Evolutionary conservation across 2,329 filamentous ascomycete species (phyloP), one percentile per base, ranked within the genome.

Genomic region (Sporothrix pseudoabietina): DNA sequence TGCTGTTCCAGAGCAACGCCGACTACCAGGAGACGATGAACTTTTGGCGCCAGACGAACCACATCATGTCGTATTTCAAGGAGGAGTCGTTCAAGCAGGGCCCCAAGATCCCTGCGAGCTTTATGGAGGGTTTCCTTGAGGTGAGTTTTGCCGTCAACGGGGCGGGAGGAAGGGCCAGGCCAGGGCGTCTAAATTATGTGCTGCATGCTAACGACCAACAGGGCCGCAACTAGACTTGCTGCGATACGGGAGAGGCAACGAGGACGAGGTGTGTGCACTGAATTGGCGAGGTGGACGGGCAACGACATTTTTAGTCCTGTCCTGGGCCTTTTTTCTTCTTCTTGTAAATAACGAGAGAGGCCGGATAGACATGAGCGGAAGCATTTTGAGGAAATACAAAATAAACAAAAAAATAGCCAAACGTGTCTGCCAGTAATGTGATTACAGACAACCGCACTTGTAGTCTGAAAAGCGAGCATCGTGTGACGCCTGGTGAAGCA

Each of bases 21-120:
- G 96, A 99, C 82, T 98, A 91, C 82, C 96, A 99, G 92, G 96
- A 99, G 87, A 99, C 93, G 71, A 90, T 99, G 87, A 99, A 99
- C 86, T 99, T 92, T 87, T 99, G 96, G 96, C 97, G 98, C 85
- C 96, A 99, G 84, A 87, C 94, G 75, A 92, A 92, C 76, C 96
- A 99, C 82, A 88, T 99, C 78, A 94, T 99, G 88, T 94, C 96
- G 79, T 99, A 97, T 84, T 99, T 98, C 88, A 90, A 94, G 81
- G 88, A 90, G 78, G 94, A 98, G 83, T 88, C 87, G 82, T 88
- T 89, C 81, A 84, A 93, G 90, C 86, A 93, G 89, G 82, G 92
- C 86, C 82, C 93, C 78, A 90, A 89, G 81, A 84, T 98, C 83
- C 95, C 95, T 54, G 89, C 89, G 79, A 96, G 89, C 85, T 99